Base-by-base conservation (phyloP, 345 rosid species). In the Geranium rotundifolium region DNA sequence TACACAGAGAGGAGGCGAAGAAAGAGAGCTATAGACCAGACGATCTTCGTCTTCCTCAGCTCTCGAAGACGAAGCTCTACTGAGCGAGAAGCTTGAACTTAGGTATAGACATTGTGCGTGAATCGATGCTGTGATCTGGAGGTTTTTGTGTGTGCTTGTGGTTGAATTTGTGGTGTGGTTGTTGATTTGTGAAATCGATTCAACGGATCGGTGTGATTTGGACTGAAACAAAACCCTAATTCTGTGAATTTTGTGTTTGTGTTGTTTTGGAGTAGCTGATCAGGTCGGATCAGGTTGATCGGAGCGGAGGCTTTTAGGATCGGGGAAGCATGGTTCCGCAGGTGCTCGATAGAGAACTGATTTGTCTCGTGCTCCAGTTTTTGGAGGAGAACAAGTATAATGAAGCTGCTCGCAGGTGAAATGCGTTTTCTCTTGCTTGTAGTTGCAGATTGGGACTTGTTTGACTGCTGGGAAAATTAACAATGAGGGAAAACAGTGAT, bases 341-440 rank as follows among this genome's bases (percentile, higher is more conserved):
- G 41, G 41, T 8, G 41, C 13, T 46, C 14, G 16, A 9, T 14
- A 46, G 52, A 66, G 78, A 73, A 65, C 67, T 76, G 29, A 69
- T 79, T 54, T 69, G 37, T 65, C 54, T 76, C 62, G 73, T 79
- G 69, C 70, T 76, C 66, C 78, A 76, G 63, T 79, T 79, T 71
- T 74, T 79, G 18, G 56, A 61, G 52, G 83, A 79, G 61, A 66
- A 66, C 7, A 69, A 67, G 60, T 73, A 67, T 74, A 71, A 76
- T 63, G 71, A 76, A 64, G 68, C 80, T 30, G 23, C 63, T 56
- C 78, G 73, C 29, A 66, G 63, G 83, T 76, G 73, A 17, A 56
- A 30, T 49, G 16, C 63, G 19, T 27, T 46, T 41, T 9, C 52
- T 46, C 3, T 46, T 46, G 52, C 12, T 10, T 46, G 15, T 46